Base-by-base conservation (phyloP, 495 filamentous ascomycete species). In the Pyrenopolyporus hunteri region DNA sequence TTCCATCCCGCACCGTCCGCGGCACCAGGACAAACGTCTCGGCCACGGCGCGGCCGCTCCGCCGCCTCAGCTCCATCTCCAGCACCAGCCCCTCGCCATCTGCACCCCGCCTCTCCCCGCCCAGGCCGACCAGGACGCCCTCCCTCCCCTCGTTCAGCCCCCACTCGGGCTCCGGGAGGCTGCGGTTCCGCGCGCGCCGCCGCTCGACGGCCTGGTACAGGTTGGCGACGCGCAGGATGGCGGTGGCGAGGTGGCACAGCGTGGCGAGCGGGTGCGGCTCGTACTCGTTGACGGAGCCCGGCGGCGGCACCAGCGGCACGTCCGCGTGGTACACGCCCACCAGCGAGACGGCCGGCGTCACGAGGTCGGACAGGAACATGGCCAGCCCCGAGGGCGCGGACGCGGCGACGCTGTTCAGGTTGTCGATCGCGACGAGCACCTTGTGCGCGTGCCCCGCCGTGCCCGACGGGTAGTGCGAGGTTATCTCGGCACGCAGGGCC, bases 21-120 rank as follows among this genome's bases (percentile, higher is more conserved):
- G 68, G 76, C 0, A 81, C 82, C 0, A 97, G 69, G 36, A 92
- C 82, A 66, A 93, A 97, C 76, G 79, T 84, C 71, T 96, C 93
- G 16, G 80, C 67, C 6, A 97, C 85, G 0, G 86, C 85, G 13
- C 93, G 79, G 0, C 95, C 94, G 55, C 85, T 90, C 60, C 89
- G 87, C 14, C 93, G 78, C 2, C 95, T 78, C 68, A 95, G 79
- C 73, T 98, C 92, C 83, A 96, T 87, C 59, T 92, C 87, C 2
- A 98, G 62, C 2, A 96, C 91, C 3, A 94, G 72, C 0, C 87
- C 88, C 16, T 36, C 22, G 67, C 69, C 20, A 2, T 8, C 46
- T 19, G 6, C 71, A 1, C 11, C 54, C 22, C 2, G 29, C 28
- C 53, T 62, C 17, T 33, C 59, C 35, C 46, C 76, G 66, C 17